A percentile compares a stretch with the other conserved stretches of the same genome.
phyloP scores from a whole-genome alignment of 306 rosid genomes.

The Lablab purpureus region DNA sequence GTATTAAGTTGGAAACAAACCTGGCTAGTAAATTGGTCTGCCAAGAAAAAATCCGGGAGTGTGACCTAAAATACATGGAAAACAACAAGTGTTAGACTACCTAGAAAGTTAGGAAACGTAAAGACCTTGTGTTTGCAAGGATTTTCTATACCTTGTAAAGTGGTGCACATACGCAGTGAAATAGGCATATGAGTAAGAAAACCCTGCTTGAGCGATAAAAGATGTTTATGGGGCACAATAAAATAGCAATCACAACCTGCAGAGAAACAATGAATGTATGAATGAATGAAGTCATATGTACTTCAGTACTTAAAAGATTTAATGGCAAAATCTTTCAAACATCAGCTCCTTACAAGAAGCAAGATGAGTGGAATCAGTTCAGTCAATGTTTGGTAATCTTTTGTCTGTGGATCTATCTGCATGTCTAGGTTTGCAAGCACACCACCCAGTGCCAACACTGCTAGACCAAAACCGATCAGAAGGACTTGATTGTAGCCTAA shows the following conservation, averaged over 20 bases:
- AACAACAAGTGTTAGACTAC: neutral
- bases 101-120: neutral
- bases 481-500: conserved; percentile 64
- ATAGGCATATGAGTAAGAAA: conserved; percentile 61
- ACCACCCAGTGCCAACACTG: conserved; percentile 56
- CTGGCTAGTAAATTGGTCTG: conserved; percentile 83
- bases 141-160: conserved; percentile 60
- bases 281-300: neutral
- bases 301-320: neutral
- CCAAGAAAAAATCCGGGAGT: conserved; percentile 78
- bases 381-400: conserved; percentile 55
- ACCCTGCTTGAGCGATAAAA: conserved; percentile 64
- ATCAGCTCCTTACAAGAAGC: conserved; percentile 60
- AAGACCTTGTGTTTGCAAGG: neutral
- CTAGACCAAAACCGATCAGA: conserved; percentile 57
- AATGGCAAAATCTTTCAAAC: neutral
- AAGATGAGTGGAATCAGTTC: conserved; percentile 72
- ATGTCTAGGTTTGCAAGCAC: conserved; percentile 78
- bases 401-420: conserved; percentile 67
- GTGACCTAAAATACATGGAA: conserved; percentile 56
- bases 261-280: neutral
- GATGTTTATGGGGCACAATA: conserved; percentile 68
- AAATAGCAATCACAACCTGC: conserved; percentile 52
- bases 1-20: conserved; percentile 42
- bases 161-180: conserved; percentile 67